These are phyloP conservation scores for Yarrowia keelungensis DNA, from an alignment of 805 yeast genomes.

Conservation along the genomic window DNA sequence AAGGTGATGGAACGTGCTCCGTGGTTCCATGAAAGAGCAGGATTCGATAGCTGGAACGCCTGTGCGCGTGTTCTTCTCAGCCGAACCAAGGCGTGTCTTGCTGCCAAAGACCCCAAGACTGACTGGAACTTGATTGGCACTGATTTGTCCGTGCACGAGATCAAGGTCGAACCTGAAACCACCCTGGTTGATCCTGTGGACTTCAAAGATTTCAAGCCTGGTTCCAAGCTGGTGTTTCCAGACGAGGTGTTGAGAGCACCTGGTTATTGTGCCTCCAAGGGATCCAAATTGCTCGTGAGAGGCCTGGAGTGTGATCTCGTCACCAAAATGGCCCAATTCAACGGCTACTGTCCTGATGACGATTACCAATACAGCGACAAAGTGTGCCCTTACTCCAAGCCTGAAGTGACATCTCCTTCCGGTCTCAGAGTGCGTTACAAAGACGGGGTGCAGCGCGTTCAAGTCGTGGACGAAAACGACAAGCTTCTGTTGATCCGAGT, in stretches of 20 bases:
- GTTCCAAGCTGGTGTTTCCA: neutral
- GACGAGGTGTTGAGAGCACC: neutral
- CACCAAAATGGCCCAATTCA: neutral
- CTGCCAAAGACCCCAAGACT: neutral
- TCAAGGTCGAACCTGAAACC: neutral
- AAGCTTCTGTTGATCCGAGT: neutral
- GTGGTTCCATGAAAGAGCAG: neutral
- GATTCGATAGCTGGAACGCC: neutral
- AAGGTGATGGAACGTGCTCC: neutral
- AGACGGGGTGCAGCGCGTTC: neutral
- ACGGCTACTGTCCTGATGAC: neutral
- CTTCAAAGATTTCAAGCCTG: neutral
- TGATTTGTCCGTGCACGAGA: too few species aligned
- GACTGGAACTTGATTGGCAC: neutral
- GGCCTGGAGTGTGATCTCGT: neutral
- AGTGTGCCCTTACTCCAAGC: neutral
- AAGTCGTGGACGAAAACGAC: neutral
- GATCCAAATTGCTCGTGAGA: neutral
- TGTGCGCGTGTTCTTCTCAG: neutral
- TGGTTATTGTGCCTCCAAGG: neutral
- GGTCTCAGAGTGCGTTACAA: neutral
- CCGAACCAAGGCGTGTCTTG: conserved; percentile 1
- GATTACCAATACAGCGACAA: neutral
- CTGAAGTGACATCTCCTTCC: neutral
- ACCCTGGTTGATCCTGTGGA: neutral